Evolutionary conservation across 2,329 filamentous ascomycete species (phyloP), one percentile per base, ranked within the genome.

Genomic region (Tolypocladium inflatum): DNA sequence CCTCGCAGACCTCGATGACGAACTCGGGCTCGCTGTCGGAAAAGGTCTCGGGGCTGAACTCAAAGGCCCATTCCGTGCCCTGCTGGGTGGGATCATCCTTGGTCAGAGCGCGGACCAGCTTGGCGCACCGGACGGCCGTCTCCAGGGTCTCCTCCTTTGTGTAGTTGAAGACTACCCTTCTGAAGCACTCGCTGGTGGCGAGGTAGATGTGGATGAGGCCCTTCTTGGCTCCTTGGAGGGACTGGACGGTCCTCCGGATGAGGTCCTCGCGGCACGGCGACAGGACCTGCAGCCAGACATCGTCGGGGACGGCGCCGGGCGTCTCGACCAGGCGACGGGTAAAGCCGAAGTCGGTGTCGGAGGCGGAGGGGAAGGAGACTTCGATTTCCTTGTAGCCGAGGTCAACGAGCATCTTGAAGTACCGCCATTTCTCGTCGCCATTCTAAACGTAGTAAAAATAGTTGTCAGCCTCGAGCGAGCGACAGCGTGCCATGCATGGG

Each of bases 321-420:
- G 91, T 96, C 67, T 95, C 87, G 63, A 97, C 85, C 64, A 97
- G 79, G 68, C 87, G 85, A 64, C 91, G 83, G 45, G 91, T 96
- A 70, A 97, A 97, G 78, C 96, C 90, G 78, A 92, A 97, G 76
- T 97, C 94, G 68, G 89, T 96, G 71, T 96, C 88, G 43, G 91
- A 96, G 17, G 93, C 91, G 0, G 91, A 96, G 55, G 93, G 93
- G 76, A 96, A 97, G 5, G 92, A 94, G 23, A 97, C 88, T 72
- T 97, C 93, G 64, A 97, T 97, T 76, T 97, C 93, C 77, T 97
- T 97, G 81, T 95, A 97, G 66, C 94, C 93, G 55, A 97, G 81
- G 61, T 93, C 86, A 67, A 88, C 85, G 57, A 97, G 84, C 91
- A 96, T 95, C 75, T 92, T 87, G 80, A 97, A 97, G 80, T 92